phyloP scores from a whole-genome alignment of 352 stramenopile genomes.

The Blastocystis sp. region DNA sequence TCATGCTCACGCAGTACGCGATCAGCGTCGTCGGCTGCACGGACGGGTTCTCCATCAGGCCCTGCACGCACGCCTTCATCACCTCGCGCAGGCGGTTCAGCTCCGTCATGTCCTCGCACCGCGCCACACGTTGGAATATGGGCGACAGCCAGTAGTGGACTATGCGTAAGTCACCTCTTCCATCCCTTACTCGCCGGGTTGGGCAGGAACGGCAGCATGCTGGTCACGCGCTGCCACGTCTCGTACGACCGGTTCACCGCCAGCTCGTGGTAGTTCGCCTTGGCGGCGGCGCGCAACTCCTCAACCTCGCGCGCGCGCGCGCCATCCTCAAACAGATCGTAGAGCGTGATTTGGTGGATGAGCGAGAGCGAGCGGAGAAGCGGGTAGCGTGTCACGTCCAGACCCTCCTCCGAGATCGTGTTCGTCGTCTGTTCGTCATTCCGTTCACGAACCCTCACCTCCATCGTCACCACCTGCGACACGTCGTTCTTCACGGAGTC shows the following conservation, averaged over 20 bases:
- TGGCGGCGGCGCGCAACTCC: constrained; percentile 41
- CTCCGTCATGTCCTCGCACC: background rate
- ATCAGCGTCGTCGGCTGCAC: constrained; percentile 14
- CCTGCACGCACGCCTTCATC: constrained; percentile 3
- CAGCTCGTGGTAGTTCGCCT: constrained; percentile 36
- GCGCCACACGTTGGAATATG: constrained; percentile 5
- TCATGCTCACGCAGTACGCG: constrained; percentile 36
- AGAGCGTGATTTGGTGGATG: constrained; percentile 54
- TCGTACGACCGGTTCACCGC: constrained; percentile 31
- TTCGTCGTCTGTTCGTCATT: background rate
- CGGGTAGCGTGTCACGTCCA: background rate
- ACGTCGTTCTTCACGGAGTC: background rate
- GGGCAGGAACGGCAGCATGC: constrained; percentile 70
- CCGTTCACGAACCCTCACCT: background rate
- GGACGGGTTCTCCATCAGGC: constrained; percentile 65
- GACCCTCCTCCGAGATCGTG: background rate
- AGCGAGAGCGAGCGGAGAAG: constrained; percentile 41
- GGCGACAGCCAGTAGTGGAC: constrained; percentile 65
- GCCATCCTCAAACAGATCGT: constrained; percentile 50
- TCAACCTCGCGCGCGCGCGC: constrained; percentile 51
- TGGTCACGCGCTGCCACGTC: constrained; percentile 49
- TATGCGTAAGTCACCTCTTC: background rate
- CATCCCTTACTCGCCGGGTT: constrained; percentile 26
- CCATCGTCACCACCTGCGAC: background rate
- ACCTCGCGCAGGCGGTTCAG: constrained; percentile 23